Evolutionary conservation across 2,329 filamentous ascomycete genomes (phyloP).

Genomic region (Blastomyces parvus): DNA sequence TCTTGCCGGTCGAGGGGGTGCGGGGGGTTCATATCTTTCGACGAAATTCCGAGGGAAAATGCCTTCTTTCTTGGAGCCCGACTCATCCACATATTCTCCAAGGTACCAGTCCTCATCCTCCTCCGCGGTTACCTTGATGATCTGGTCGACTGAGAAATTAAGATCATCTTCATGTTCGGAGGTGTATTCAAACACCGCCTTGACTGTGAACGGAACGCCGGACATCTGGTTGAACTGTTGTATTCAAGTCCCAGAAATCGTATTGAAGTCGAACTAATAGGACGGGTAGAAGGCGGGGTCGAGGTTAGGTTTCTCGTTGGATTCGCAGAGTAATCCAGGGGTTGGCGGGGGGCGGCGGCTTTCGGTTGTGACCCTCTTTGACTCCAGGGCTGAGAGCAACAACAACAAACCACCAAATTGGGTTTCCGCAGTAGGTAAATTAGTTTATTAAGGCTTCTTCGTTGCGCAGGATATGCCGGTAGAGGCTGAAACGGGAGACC

Average conservation of each 20-base stretch:
- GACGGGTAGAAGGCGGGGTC: conserved; percentile 4
- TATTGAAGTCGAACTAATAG: conserved; percentile 9
- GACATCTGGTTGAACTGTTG: conserved; percentile 50
- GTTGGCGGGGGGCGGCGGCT: background rate
- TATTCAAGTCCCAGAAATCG: conserved; percentile 18
- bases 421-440: background rate
- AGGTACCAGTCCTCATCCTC: conserved; percentile 93
- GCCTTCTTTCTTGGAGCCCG: conserved; percentile 66
- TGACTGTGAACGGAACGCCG: conserved; percentile 74
- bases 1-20: conserved; percentile 75
- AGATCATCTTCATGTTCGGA: conserved; percentile 94
- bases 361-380: background rate
- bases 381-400: background rate
- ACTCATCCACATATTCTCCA: conserved; percentile 72
- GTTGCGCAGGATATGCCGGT: background rate
- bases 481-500: background rate
- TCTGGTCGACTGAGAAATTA: conserved; percentile 70
- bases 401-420: background rate
- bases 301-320: conserved; percentile 1
- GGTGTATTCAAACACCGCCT: conserved; percentile 87
- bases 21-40: conserved; percentile 84
- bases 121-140: conserved; percentile 86
- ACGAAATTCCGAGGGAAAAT: conserved; percentile 97
- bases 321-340: background rate
- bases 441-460: background rate